Conservation (phyloP, 176 grass and related monocot genomes). For the Pharus latifolius region DNA sequence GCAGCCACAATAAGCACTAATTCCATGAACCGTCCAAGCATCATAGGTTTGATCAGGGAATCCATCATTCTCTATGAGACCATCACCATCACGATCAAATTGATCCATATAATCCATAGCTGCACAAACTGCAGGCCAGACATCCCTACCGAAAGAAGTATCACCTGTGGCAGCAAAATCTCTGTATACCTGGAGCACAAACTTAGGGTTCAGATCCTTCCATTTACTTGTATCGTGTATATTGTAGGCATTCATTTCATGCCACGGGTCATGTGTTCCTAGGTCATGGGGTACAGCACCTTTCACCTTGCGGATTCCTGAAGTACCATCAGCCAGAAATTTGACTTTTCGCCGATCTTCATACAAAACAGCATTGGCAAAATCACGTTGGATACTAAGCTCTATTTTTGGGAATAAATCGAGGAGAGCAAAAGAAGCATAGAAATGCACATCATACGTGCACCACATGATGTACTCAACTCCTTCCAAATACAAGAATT, state of each 20-base stretch:
- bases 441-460: slow-evolving; percentile 99
- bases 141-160: slow-evolving; percentile 71
- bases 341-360: slow-evolving; percentile 79
- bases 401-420: slow-evolving; percentile 96
- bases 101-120: slow-evolving; percentile 91
- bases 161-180: slow-evolving; percentile 93
- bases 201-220: slow-evolving; percentile 99
- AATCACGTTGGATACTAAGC: slow-evolving; percentile 83
- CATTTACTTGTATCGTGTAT: slow-evolving; percentile 97
- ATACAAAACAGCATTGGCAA: slow-evolving; percentile 80
- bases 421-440: slow-evolving; percentile 96
- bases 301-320: slow-evolving; percentile 78
- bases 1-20: slow-evolving; percentile 86
- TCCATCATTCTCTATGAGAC: slow-evolving; percentile 89
- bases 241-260: slow-evolving; percentile 98
- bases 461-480: slow-evolving; percentile 98
- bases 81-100: slow-evolving; percentile 81
- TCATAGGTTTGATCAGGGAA: slow-evolving; percentile 99
- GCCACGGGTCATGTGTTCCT: slow-evolving; percentile 94
- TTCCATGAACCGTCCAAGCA: slow-evolving; percentile 93
- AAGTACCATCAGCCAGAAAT: slow-evolving; percentile 78
- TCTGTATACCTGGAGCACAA: slow-evolving; percentile 90
- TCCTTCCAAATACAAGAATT: slow-evolving; percentile 94
- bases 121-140: slow-evolving; percentile 78
- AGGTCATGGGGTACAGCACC: slow-evolving; percentile 96